Evolutionary conservation across 1,139 yeast genomes (phyloP).

Genomic region (Debaryomycetaceae sp.): DNA sequence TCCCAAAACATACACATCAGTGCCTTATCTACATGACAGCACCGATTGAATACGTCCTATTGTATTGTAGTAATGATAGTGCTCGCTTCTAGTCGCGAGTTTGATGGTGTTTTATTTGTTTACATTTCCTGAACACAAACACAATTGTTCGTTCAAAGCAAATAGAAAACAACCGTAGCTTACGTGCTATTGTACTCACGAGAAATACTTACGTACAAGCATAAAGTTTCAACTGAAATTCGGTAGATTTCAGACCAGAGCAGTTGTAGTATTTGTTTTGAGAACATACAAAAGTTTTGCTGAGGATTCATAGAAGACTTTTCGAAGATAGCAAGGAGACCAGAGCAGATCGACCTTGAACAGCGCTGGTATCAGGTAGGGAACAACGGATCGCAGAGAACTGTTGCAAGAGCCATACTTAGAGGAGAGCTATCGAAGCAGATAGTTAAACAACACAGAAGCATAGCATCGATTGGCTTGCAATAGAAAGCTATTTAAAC

Average conservation of each 20-base stretch:
- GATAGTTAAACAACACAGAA: background rate
- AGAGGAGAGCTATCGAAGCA: background rate
- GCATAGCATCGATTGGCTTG: background rate
- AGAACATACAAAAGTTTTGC: background rate
- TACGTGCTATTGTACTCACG: background rate
- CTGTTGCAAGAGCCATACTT: background rate
- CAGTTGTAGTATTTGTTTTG: background rate
- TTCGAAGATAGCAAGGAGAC: background rate
- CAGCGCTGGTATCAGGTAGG: background rate
- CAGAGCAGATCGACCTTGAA: background rate
- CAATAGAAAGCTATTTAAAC: background rate
- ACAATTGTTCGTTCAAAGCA: background rate
- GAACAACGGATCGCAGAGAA: background rate
- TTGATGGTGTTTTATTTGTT: constrained; percentile 1
- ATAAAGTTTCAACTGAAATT: background rate
- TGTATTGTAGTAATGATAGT: background rate
- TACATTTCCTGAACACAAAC: constrained; percentile 2
- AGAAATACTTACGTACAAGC: background rate
- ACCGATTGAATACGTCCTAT: background rate
- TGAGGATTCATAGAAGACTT: background rate
- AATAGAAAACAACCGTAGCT: background rate
- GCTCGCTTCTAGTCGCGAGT: background rate
- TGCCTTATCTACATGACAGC: background rate
- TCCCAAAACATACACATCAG: background rate
- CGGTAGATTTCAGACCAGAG: background rate